Evolutionary conservation across 306 rosid genomes (phyloP).

Genomic region (Ormosia emarginata): DNA sequence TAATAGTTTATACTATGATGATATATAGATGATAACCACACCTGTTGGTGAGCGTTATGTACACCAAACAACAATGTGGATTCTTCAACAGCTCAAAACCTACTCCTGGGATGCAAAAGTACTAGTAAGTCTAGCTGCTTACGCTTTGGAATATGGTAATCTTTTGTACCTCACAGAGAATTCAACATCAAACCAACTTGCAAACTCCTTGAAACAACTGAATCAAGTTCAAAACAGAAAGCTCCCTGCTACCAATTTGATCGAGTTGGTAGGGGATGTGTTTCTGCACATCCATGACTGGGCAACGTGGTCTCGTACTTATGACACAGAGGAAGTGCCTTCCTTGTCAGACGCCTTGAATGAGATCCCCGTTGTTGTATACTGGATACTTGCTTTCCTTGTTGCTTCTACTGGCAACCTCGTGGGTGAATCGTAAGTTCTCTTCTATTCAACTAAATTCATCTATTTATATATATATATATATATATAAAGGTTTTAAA

Average conservation of each 20-base stretch:
- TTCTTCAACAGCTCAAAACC: conserved; percentile 25
- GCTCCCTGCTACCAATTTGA: not conserved
- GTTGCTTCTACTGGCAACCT: conserved; percentile 14
- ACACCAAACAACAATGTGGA: conserved; percentile 36
- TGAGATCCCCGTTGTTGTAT: conserved; percentile 33
- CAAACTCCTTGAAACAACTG: conserved; percentile 15
- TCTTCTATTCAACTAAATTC: not conserved
- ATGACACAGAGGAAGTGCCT: conserved; percentile 29
- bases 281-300: conserved; percentile 34
- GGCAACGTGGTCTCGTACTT: conserved; percentile 27
- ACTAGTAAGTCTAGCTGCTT: conserved; percentile 28
- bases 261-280: conserved; percentile 16
- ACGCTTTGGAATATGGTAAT: conserved; percentile 31
- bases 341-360: conserved; percentile 20
- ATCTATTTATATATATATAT: too few species aligned
- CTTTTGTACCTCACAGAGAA: conserved; percentile 8
- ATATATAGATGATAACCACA: conserved; percentile 29
- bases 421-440: conserved; percentile 23
- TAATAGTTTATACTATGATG: not conserved
- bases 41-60: not conserved
- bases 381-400: conserved; percentile 23
- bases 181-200: not conserved
- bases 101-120: conserved; percentile 70
- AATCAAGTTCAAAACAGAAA: conserved; percentile 19
- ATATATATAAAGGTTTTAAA: too few species aligned